Evolutionary conservation across 495 filamentous ascomycete species (phyloP).

Genomic region (Talaromyces stipitatus): DNA sequence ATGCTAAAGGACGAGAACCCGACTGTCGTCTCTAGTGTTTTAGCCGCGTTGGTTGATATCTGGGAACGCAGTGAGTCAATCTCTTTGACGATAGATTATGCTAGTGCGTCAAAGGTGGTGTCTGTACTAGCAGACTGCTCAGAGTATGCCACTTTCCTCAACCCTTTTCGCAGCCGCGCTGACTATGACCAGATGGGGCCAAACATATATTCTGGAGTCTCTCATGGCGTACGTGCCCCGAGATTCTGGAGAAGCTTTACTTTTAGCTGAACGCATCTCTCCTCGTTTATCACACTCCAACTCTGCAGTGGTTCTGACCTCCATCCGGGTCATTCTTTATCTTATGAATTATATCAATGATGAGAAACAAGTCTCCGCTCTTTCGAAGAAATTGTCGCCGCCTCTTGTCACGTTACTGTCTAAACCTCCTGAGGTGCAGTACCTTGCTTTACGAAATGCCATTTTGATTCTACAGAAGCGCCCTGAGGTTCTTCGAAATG

Average conservation of each 20-base stretch:
- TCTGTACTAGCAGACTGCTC: slow-evolving; percentile 95
- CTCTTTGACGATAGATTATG: slow-evolving; percentile 96
- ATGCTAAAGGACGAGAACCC: slow-evolving; percentile 95
- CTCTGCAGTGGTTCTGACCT: slow-evolving; percentile 91
- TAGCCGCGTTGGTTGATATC: slow-evolving; percentile 92
- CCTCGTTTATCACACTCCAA: slow-evolving; percentile 94
- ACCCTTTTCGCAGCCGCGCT: slow-evolving; percentile 11
- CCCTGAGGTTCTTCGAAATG: slow-evolving; percentile 90
- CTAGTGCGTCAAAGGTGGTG: slow-evolving; percentile 94
- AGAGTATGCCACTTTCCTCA: slow-evolving; percentile 56
- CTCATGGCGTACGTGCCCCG: slow-evolving; percentile 98
- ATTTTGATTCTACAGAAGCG: slow-evolving; percentile 87
- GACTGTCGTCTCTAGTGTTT: slow-evolving; percentile 89
- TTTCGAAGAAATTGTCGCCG: slow-evolving; percentile 91
- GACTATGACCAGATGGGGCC: slow-evolving; percentile 73
- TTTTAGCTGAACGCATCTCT: slow-evolving; percentile 88
- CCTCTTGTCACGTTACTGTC: slow-evolving; percentile 92
- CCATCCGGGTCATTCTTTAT: slow-evolving; percentile 91
- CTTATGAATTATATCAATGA: slow-evolving; percentile 98
- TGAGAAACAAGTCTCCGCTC: slow-evolving; percentile 77
- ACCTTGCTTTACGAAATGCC: slow-evolving; percentile 90
- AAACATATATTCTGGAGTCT: slow-evolving; percentile 97
- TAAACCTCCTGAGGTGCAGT: slow-evolving; percentile 96
- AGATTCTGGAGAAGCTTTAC: slow-evolving; percentile 74
- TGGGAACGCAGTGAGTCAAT: slow-evolving; percentile 97